Evolutionary conservation across 352 stramenopile genomes (phyloP), one percentile per base, ranked within the genome.

Genomic region (Globisporangium canariense): DNA sequence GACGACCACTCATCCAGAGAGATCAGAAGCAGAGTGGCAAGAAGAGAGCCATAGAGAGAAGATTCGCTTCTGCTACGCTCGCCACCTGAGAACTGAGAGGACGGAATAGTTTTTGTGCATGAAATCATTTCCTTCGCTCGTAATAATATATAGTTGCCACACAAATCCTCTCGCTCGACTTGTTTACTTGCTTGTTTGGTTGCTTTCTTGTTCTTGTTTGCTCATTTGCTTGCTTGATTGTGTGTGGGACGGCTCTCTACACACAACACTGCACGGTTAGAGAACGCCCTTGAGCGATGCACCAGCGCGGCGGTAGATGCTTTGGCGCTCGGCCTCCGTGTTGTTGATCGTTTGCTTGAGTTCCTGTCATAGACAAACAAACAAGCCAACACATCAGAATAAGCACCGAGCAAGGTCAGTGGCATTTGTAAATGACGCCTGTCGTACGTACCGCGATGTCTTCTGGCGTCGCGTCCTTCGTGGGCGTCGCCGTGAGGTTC

Each of bases 301-400:
- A 45, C 85, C 85, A 18, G 79, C 83, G 30, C 85, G 85, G 65
- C 85, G 81, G 61, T 93, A 74, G 59, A 93, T 85, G 66, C 78
- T 91, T 62, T 91, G 83, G n/a, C 85, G 83, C 73, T 93, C 85
- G 3, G 75, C 75, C 49, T 93, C 85, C 51, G 88, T 91, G 64
- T 65, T 80, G 65, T 86, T 82, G 72, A 91, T 93, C 57, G 52
- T 77, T 56, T 79, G 72, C 69, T 93, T 93, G 32, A 93, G 77
- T 70, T 85, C 80, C 83, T 91, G 40, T 41, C 10, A 30, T 50
- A 32, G 18, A 61, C 22, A 28, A 11, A 40, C 25, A 58, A 16
- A 36, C 2, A 5, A 20, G 9, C 16, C 6, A 28, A 16, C 28
- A 20, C 16, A 66, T 16, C 30, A 62, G 16, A 22, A 9, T 9